Base-by-base conservation (phyloP, 495 filamentous ascomycete species). In the Aspergillus nidulans region DNA sequence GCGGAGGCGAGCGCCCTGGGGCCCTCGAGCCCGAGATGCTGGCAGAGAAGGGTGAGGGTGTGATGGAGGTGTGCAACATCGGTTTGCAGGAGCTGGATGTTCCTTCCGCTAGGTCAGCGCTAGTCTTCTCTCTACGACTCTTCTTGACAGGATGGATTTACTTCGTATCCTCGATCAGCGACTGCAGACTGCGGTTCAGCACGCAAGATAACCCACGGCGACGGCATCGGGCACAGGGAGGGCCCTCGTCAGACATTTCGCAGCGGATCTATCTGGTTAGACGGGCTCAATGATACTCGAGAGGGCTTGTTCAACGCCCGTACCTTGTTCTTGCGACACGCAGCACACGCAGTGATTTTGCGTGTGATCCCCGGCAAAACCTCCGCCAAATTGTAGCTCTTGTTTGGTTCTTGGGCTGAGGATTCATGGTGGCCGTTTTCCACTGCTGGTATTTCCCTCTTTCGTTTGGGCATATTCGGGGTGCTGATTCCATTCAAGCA, bases 261-360 rank as follows among this genome's bases (percentile, higher is more conserved):
- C 74, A 75, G 67, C 74, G 73, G 44, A 77, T 75, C 71, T 73
- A 41, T 15, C n/a, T 12, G 15, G n/a, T 20, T 15, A 23, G 4
- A 7, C 18, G 3, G 6, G 4, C 10, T 15, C 3, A 9, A 9
- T 6, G 18, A 13, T 24, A 18, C 13, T 23, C 8, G 13, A 15
- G 39, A 6, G 39, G 28, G 6, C 28, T 32, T 32, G 9, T 55
- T 58, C 19, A n/a, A 28, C 26, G 4, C 9, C 9, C 26, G 26
- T 28, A 68, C 65, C 64, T 75, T 76, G 57, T 74, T 72, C 57
- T 76, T 75, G 39, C 70, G 63, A 62, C 72, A 75, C 7, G 72
- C 72, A 2, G 71, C 74, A 52, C 74, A 77, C 2, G 74, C 74
- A 24, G 72, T 77, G 39, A 77, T 71, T 58, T 73, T 74, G 19